Evolutionary conservation across 2,329 filamentous ascomycete genomes (phyloP).

Genomic region (Alternaria sp.): DNA sequence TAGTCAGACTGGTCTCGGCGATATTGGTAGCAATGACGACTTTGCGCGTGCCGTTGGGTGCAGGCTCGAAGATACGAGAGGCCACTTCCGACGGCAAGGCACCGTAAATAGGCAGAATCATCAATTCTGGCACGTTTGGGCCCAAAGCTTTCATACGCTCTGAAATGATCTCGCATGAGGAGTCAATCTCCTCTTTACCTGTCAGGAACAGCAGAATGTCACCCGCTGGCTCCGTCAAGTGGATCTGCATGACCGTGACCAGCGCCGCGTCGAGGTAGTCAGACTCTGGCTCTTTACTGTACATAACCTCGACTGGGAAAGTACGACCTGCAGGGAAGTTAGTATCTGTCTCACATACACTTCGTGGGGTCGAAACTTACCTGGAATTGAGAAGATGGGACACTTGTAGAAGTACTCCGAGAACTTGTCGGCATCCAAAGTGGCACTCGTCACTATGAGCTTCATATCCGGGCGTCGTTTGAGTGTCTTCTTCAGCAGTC

Average conservation of each 20-base stretch:
- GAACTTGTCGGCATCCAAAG: conserved; percentile 96
- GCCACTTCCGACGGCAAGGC: conserved; percentile 93
- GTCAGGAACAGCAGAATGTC: conserved; percentile 98
- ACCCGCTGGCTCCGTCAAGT: conserved; percentile 87
- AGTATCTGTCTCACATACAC: not conserved
- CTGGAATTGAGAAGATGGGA: conserved; percentile 95
- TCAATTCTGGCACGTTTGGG: conserved; percentile 85
- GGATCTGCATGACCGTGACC: conserved; percentile 98
- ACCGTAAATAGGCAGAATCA: conserved; percentile 96
- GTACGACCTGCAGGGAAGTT: conserved; percentile 65
- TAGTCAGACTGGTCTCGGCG: conserved; percentile 96
- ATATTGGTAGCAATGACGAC: conserved; percentile 99
- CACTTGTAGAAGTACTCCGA: conserved; percentile 95
- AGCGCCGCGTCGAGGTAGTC: conserved; percentile 94
- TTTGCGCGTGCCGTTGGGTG: conserved; percentile 83
- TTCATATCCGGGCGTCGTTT: conserved; percentile 85
- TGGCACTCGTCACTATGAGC: conserved; percentile 99
- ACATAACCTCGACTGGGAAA: conserved; percentile 94
- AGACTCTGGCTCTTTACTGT: conserved; percentile 91
- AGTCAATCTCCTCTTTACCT: conserved; percentile 97
- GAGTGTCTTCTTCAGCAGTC: conserved; percentile 89
- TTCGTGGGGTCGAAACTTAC: not conserved
- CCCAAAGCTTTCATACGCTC: conserved; percentile 97
- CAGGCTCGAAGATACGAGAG: conserved; percentile 91
- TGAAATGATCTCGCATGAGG: conserved; percentile 86